Base-by-base conservation (phyloP, 306 rosid genomes). In the Lupinus albus region DNA sequence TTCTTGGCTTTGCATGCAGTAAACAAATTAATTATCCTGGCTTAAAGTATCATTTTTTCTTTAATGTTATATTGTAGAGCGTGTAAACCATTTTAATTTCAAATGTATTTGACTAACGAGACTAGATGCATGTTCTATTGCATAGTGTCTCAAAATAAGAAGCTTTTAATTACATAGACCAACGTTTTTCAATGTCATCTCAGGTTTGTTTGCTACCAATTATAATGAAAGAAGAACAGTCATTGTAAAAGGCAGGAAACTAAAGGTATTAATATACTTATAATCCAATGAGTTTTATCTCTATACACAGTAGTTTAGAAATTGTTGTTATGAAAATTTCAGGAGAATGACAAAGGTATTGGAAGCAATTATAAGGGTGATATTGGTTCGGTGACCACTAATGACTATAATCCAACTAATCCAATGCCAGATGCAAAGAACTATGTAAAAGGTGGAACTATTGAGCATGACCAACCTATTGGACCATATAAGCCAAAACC, bases 361-460 rank as follows among this genome's bases (percentile, higher is more conserved):
- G 63, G 56, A 18, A 14, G 47, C 33, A 41, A 21, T 48, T 52
- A 46, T 44, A 69, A 32, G 15, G 49, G 62, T 21, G 66, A 28
- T 8, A 56, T 8, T 6, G 71, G 76, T 36, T 36, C 48, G 17
- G 64, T 80, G 14, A 56, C 45, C 56, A 66, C 85, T 41, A 82
- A 88, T 62, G 95, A 88, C 53, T 85, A 88, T 74, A 70, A 15
- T 32, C 80, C 85, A 8, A 49, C 70, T 16, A 84, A 85, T 71
- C 89, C 95, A 45, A 79, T 32, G 18, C 95, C 91, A 61, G 78
- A 76, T 70, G 76, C 89, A 55, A 81, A 79, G 73, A 67, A 80
- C 21, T 77, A 84, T 7, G 13, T 81, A 10, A 83, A 68, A 70
- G 84, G 83, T 0, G 87, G 84, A 54, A 87, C 91, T 4, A 88